Base-by-base conservation (phyloP, 257 asterid species). In the Anisodus tanguticus region DNA sequence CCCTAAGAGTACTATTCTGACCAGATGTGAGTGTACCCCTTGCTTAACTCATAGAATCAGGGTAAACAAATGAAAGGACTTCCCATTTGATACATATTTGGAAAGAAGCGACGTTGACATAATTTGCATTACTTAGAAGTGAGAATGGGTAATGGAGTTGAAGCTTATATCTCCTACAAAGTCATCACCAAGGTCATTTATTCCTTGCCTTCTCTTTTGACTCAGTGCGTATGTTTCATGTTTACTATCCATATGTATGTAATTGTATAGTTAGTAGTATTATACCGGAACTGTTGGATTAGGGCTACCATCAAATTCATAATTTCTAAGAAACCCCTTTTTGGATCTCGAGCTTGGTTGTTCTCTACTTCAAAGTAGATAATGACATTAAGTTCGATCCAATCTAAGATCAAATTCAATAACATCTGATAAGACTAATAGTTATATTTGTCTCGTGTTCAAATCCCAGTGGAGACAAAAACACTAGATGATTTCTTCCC, bases 151-250 rank as follows among this genome's bases (percentile, higher is more conserved):
- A 95, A 91, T 82, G 98, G 99, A 76, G 99, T 97, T 85, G 98
- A 97, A 92, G 91, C 99, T 71, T 97, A 97, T 82, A 92, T 97
- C 67, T 97, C 99, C 22, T 97, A 97, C 90, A 97, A 95, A 93
- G 99, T 97, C 83, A 92, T 94, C 84, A 94, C 98, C 79, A 92
- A 93, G 98, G 98, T 97, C 87, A 45, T 82, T 41, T 49, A 6
- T 62, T 35, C 45, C 11, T 43, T n/a, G 31, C 17, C 37, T 43
- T 74, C 54, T 81, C 10, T 37, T 64, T 80, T 19, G 58, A 16
- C 39, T 80, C n/a, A 49, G 22, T 55, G 19, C 4, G 6, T 57
- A 55, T 79, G 70, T 12, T 79, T 62, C 39, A 49, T 77, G 68
- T 49, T 49, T 49, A 3, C 11, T 57, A 5, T 57, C 10, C 51